Evolutionary conservation across 495 filamentous ascomycete species (phyloP).

Genomic region (Penicillium turbatum): DNA sequence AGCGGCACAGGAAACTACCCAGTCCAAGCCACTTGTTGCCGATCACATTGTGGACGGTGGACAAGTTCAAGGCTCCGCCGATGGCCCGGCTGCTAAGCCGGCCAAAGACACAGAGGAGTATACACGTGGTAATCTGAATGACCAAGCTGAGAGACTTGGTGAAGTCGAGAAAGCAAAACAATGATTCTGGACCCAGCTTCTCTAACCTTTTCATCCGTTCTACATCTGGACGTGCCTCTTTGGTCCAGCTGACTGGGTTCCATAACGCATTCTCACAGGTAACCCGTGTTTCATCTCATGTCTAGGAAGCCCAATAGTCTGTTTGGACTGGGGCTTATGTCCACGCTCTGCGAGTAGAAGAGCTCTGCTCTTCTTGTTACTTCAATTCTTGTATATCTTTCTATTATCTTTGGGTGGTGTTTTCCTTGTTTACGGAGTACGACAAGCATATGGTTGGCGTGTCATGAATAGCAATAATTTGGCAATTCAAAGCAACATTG

Average conservation of each 20-base stretch:
- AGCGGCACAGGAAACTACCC: constrained; percentile 39
- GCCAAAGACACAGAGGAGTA: constrained; percentile 12
- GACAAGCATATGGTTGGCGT: constrained; percentile 3
- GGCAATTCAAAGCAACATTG: constrained; percentile 5
- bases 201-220: neutral
- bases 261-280: constrained; percentile 1
- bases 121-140: constrained; percentile 3
- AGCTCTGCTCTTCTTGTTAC: constrained; percentile 7
- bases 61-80: constrained; percentile 12
- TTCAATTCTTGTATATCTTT: constrained; percentile 6
- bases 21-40: constrained; percentile 5
- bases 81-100: constrained; percentile 15
- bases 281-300: neutral
- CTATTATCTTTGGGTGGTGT: constrained; percentile 2
- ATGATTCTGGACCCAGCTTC: neutral
- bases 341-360: constrained; percentile 7
- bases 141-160: neutral
- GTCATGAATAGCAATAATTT: neutral
- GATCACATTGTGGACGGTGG: neutral
- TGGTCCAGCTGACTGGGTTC: neutral
- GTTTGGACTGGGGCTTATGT: constrained; percentile 1
- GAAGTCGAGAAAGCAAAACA: neutral
- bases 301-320: neutral
- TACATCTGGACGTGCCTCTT: neutral
- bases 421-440: neutral